Evolutionary conservation across 2,329 filamentous ascomycete genomes (phyloP).

Genomic region (Nigrograna mackinnonii): DNA sequence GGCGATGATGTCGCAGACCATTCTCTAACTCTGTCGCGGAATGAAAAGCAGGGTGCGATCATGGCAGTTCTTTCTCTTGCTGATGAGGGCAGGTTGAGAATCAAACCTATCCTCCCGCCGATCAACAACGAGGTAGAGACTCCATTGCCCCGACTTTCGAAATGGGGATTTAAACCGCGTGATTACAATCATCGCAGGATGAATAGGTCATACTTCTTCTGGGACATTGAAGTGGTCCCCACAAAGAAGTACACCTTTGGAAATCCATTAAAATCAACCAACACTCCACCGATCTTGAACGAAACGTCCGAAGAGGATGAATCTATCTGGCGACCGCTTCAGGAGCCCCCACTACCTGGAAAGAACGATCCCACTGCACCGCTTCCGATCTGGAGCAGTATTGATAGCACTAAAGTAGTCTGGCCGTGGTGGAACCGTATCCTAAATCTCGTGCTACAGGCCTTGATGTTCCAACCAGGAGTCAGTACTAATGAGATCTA

Average conservation of each 20-base stretch:
- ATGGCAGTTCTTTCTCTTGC: constrained; percentile 70
- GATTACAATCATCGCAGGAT: constrained; percentile 73
- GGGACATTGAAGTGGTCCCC: constrained; percentile 63
- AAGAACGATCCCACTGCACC: constrained; percentile 45
- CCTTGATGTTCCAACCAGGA: constrained; percentile 65
- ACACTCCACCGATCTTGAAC: too few species aligned
- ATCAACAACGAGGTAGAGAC: constrained; percentile 51
- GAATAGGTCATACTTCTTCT: constrained; percentile 67
- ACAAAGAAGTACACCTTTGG: constrained; percentile 63
- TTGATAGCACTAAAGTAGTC: constrained; percentile 62
- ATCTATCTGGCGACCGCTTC: constrained; percentile 21
- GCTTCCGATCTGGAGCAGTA: constrained; percentile 73
- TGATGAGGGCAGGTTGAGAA: constrained; percentile 58
- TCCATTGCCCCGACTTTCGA: constrained; percentile 48
- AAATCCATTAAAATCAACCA: constrained; percentile 47
- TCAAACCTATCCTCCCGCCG: constrained; percentile 61
- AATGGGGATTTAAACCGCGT: constrained; percentile 71
- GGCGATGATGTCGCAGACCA: constrained; percentile 19
- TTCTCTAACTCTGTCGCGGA: constrained; percentile 55
- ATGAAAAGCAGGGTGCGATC: constrained; percentile 65
- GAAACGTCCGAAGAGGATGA: neutral
- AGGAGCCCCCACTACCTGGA: constrained; percentile 30
- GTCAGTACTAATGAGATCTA: constrained; percentile 57
- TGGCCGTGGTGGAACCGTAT: constrained; percentile 66
- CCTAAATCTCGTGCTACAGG: constrained; percentile 64